Percentiles rank a stretch among this genome's conserved stretches.
phyloP scores from a whole-genome alignment of 352 stramenopile species.

The Halophytophthora batemanensis region DNA sequence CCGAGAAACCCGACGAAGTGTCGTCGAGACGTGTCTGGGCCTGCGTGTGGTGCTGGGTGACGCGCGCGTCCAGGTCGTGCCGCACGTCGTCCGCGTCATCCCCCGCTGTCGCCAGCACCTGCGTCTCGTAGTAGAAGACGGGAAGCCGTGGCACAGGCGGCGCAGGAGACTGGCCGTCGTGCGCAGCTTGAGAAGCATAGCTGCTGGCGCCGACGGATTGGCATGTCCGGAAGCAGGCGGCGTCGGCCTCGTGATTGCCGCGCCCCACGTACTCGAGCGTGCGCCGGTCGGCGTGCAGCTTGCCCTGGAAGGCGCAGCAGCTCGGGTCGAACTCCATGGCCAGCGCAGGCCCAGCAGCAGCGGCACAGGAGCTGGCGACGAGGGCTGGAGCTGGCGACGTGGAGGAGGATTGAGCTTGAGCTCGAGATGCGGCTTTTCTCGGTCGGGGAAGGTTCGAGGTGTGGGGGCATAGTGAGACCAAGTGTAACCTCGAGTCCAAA shows the following conservation, averaged over 20 bases:
- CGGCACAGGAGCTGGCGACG: no score
- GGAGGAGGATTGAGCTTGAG: no score
- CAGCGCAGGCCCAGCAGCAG: no score
- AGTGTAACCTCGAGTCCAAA: no score
- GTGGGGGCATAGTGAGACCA: no score
- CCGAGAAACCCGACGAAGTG: no score
- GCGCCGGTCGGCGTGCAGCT: constrained; percentile 51
- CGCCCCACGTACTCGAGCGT: constrained; percentile 59
- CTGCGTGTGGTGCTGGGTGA: background rate
- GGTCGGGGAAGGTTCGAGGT: no score
- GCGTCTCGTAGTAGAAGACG: constrained; percentile 59
- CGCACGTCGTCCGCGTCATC: constrained; percentile 2
- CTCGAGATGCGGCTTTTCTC: no score
- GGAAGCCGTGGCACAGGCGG: constrained; percentile 13
- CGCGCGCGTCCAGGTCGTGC: background rate
- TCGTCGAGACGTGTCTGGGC: background rate
- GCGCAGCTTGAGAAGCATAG: background rate
- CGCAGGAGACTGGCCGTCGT: no score
- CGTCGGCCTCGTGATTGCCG: constrained; percentile 46
- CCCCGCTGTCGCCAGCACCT: constrained; percentile 34
- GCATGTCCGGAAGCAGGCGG: constrained; percentile 42
- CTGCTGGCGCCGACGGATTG: constrained; percentile 16
- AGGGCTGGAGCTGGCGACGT: no score
- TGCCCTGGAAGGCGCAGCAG: constrained; percentile 40
- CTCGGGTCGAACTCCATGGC: constrained; percentile 36